Evolutionary conservation across 495 filamentous ascomycete genomes (phyloP).

Genomic region (Jackrogersella multiformis): DNA sequence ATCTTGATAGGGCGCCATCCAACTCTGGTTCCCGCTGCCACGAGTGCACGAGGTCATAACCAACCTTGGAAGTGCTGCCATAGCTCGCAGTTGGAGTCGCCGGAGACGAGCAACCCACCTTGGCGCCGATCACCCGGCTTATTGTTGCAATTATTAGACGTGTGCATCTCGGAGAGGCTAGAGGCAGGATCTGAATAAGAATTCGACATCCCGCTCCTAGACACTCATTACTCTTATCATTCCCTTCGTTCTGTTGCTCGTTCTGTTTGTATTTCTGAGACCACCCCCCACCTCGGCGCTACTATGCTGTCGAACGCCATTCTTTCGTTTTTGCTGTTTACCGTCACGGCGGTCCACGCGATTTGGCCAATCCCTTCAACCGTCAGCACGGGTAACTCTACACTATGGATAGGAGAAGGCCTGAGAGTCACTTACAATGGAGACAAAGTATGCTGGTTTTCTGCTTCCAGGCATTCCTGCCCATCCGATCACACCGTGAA

Average conservation of each 20-base stretch:
- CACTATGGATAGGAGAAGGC: constrained; percentile 64
- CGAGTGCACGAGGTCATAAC: constrained; percentile 15
- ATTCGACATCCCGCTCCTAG: constrained; percentile 8
- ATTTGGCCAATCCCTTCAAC: constrained; percentile 68
- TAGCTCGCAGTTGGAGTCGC: constrained; percentile 20
- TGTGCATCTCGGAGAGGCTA: constrained; percentile 2
- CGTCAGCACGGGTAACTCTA: constrained; percentile 61
- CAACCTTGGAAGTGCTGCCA: neutral
- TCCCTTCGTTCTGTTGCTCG: constrained; percentile 8
- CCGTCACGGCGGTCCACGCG: constrained; percentile 54
- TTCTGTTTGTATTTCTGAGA: constrained; percentile 19
- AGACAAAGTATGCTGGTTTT: constrained; percentile 57
- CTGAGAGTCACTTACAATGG: constrained; percentile 66
- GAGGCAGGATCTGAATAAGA: constrained; percentile 26
- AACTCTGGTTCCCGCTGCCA: constrained; percentile 12
- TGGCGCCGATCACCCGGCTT: constrained; percentile 29
- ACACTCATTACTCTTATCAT: constrained; percentile 18
- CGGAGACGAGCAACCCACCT: constrained; percentile 28
- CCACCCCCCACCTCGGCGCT: constrained; percentile 19
- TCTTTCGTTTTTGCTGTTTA: constrained; percentile 46
- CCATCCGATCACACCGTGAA: constrained; percentile 3
- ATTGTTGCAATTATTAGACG: constrained; percentile 22
- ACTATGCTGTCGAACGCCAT: constrained; percentile 47
- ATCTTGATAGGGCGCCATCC: constrained; percentile 26
- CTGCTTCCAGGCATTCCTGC: constrained; percentile 22